Evolutionary conservation across 768 basidiomycete species (phyloP).

Genomic region (Mycena sanguinolenta): DNA sequence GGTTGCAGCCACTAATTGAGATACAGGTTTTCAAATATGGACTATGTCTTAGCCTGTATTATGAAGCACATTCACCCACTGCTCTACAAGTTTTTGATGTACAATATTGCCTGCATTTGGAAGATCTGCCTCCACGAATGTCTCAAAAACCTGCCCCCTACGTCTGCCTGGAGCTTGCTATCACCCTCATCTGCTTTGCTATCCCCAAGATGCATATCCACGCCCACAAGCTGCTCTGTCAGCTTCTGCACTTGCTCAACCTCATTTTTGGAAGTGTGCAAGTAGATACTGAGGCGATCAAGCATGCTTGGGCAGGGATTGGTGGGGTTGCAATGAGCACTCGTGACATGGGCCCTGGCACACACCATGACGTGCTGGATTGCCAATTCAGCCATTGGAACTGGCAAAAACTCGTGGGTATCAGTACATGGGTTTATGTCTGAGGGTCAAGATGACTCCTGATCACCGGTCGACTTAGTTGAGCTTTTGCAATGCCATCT

Average conservation of each 20-base stretch:
- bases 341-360: neutral
- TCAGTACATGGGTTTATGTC: neutral
- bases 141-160: neutral
- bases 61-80: neutral
- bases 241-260: neutral
- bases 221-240: neutral
- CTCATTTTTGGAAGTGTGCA: neutral
- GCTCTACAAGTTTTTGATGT: slow-evolving; percentile 36
- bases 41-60: slow-evolving; percentile 40
- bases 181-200: neutral
- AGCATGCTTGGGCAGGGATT: neutral
- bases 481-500: neutral
- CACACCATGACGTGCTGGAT: neutral
- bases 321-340: too few species aligned
- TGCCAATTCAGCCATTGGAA: neutral
- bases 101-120: slow-evolving; percentile 51
- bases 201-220: slow-evolving; percentile 9
- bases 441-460: too few species aligned
- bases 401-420: neutral
- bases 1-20: too few species aligned
- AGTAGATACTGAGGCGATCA: neutral
- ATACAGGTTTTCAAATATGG: slow-evolving; percentile 44
- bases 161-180: neutral
- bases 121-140: slow-evolving; percentile 37
- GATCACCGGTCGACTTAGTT: too few species aligned